These are phyloP conservation scores for Termitomyces sp. DNA, from an alignment of 768 basidiomycete genomes.

Conservation along the genomic window DNA sequence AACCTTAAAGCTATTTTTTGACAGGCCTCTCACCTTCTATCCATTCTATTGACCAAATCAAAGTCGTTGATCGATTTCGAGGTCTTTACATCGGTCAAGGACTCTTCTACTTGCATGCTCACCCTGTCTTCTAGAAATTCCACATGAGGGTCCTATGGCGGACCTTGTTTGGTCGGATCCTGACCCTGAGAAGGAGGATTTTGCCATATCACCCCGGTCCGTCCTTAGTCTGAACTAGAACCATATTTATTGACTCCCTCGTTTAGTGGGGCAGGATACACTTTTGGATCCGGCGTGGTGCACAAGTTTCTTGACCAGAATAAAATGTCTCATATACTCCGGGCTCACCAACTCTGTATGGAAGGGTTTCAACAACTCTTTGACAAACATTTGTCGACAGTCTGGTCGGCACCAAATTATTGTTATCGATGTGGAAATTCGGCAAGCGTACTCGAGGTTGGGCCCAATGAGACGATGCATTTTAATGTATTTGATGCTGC, in stretches of 20 bases:
- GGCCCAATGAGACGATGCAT: constrained; percentile 80
- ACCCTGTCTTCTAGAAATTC: constrained; percentile 68
- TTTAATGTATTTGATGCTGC: constrained; percentile 99
- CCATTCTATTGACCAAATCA: constrained; percentile 99
- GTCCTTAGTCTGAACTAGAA: constrained; percentile 22
- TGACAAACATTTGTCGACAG: constrained; percentile 91
- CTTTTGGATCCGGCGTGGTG: constrained; percentile 96
- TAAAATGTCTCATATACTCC: constrained; percentile 94
- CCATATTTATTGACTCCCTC: constrained; percentile 15
- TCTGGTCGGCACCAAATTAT: constrained; percentile 99
- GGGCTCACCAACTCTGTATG: constrained; percentile 99
- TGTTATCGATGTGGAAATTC: constrained; percentile 98
- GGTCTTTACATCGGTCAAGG: constrained; percentile 39
- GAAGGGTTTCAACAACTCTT: constrained; percentile 98
- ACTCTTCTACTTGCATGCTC: constrained; percentile 16
- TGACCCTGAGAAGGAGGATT: constrained; percentile 98
- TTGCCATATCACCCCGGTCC: constrained; percentile 96
- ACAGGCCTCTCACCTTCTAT: constrained; percentile 94
- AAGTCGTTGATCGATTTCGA: constrained; percentile 97
- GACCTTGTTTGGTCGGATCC: constrained; percentile 99
- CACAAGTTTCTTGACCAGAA: constrained; percentile 97
- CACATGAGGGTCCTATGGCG: constrained; percentile 99
- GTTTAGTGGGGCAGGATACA: constrained; percentile 92
- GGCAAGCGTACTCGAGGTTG: constrained; percentile 93
- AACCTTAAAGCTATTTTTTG: constrained; percentile 11